Evolutionary conservation across 225 moss, liverwort and hornwort species (phyloP).

Genomic region (Physcomitrium patens): DNA sequence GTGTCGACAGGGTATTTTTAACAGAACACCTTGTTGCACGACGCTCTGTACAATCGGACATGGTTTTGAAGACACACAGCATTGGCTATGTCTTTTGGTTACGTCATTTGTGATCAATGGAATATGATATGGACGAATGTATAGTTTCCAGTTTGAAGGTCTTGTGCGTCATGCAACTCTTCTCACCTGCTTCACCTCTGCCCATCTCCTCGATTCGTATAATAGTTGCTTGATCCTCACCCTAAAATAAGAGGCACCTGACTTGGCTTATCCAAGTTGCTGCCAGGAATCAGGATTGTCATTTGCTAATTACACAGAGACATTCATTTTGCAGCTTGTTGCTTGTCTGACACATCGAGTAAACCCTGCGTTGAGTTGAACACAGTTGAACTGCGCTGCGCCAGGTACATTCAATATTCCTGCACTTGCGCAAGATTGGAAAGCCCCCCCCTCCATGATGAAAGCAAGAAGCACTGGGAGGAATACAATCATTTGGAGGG

Average conservation of each 20-base stretch:
- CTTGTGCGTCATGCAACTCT: slow-evolving; percentile 89
- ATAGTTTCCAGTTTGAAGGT: slow-evolving; percentile 52
- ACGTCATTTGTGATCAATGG: slow-evolving; percentile 95
- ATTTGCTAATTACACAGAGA: background rate
- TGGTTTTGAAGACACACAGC: slow-evolving; percentile 53
- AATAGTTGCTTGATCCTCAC: slow-evolving; percentile 92
- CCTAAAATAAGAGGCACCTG: slow-evolving; percentile 77
- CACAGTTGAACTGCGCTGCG: background rate
- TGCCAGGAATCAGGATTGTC: background rate
- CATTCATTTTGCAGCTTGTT: background rate
- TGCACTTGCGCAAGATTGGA: slow-evolving; percentile 76
- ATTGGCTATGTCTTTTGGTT: slow-evolving; percentile 72
- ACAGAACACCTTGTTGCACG: slow-evolving; percentile 68
- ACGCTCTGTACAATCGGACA: slow-evolving; percentile 35
- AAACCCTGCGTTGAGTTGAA: slow-evolving; percentile 2
- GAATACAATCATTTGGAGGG: slow-evolving; percentile 55
- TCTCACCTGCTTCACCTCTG: slow-evolving; percentile 80
- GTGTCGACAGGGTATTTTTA: too few species aligned
- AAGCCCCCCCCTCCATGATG: slow-evolving; percentile 46
- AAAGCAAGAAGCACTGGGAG: slow-evolving; percentile 40
- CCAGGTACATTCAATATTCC: slow-evolving; percentile 88
- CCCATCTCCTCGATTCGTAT: slow-evolving; percentile 62
- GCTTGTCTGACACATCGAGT: background rate
- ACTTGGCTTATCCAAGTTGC: background rate
- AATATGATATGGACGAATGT: slow-evolving; percentile 59